Percentiles rank a stretch among this genome's conserved stretches.
Evolutionary conservation across 2,329 filamentous ascomycete species (phyloP).

Genomic region (Penicillium italicum): DNA sequence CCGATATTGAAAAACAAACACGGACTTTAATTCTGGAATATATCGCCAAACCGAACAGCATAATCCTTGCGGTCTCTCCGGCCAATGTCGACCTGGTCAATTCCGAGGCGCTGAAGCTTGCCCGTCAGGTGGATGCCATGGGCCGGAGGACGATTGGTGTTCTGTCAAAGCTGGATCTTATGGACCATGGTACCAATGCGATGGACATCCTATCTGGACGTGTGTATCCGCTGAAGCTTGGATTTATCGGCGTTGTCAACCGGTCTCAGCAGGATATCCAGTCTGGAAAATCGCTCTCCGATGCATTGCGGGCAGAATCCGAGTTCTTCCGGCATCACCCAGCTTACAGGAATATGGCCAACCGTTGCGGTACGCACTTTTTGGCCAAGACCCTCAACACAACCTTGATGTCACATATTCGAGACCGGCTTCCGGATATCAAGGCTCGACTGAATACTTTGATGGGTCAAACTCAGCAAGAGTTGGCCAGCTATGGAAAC

Average conservation of each 20-base stretch:
- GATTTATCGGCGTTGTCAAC: conserved; percentile 97
- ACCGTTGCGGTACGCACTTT: conserved; percentile 87
- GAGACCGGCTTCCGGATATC: conserved; percentile 93
- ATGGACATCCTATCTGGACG: conserved; percentile 95
- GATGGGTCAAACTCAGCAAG: conserved; percentile 99
- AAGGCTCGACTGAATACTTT: conserved; percentile 95
- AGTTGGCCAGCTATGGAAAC: conserved; percentile 95
- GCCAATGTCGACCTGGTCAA: conserved; percentile 98
- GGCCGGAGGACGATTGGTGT: conserved; percentile 94
- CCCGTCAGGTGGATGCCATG: conserved; percentile 91
- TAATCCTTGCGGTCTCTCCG: conserved; percentile 91
- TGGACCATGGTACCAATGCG: conserved; percentile 98
- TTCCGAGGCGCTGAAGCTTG: conserved; percentile 93
- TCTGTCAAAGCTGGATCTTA: conserved; percentile 92
- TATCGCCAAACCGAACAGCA: conserved; percentile 98
- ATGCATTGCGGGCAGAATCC: conserved; percentile 81
- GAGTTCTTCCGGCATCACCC: conserved; percentile 98
- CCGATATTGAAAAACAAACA: conserved; percentile 98
- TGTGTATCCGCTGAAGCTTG: conserved; percentile 93
- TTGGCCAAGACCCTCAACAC: conserved; percentile 92
- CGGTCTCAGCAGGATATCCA: conserved; percentile 98
- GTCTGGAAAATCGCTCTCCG: conserved; percentile 87
- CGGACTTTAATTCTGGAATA: conserved; percentile 95
- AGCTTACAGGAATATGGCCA: conserved; percentile 94
- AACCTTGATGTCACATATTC: conserved; percentile 93